These are phyloP conservation scores for Periconia digitata DNA, from an alignment of 2,329 filamentous ascomycete species.

Conservation along the genomic window DNA sequence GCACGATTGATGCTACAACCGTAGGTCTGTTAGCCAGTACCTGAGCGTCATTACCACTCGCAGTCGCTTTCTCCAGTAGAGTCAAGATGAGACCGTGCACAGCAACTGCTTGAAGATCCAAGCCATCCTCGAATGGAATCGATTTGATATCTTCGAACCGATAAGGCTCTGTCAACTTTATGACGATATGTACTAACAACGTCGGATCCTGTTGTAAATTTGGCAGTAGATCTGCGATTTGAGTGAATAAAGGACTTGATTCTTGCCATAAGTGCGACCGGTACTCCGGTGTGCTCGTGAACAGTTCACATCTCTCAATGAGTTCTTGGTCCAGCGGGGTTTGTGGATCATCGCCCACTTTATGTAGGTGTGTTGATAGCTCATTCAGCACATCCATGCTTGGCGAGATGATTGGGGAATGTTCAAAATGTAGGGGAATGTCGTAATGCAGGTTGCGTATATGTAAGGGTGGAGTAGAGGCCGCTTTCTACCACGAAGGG, in stretches of 20 bases:
- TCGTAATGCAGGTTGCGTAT: not conserved
- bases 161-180: constrained; percentile 51
- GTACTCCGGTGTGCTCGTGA: constrained; percentile 37
- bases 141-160: constrained; percentile 46
- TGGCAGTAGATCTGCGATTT: constrained; percentile 55
- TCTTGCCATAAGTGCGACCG: constrained; percentile 26
- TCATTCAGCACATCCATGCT: constrained; percentile 21
- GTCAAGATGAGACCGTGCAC: constrained; percentile 60
- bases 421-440: not conserved
- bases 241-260: constrained; percentile 41
- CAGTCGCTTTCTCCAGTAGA: constrained; percentile 58
- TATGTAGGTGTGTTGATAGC: constrained; percentile 48
- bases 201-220: constrained; percentile 60
- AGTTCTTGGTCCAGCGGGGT: constrained; percentile 50
- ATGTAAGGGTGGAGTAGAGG: not conserved
- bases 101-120: constrained; percentile 50
- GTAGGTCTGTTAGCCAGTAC: constrained; percentile 59
- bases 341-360: constrained; percentile 48
- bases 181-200: constrained; percentile 56
- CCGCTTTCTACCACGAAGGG: constrained; percentile 5
- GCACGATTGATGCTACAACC: constrained; percentile 57
- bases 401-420: not conserved
- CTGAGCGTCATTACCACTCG: constrained; percentile 56
- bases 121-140: constrained; percentile 58
- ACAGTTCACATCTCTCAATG: constrained; percentile 54